Evolutionary conservation across 1,284 basidiomycete genomes (phyloP).

Genomic region (Irpex lacteus): DNA sequence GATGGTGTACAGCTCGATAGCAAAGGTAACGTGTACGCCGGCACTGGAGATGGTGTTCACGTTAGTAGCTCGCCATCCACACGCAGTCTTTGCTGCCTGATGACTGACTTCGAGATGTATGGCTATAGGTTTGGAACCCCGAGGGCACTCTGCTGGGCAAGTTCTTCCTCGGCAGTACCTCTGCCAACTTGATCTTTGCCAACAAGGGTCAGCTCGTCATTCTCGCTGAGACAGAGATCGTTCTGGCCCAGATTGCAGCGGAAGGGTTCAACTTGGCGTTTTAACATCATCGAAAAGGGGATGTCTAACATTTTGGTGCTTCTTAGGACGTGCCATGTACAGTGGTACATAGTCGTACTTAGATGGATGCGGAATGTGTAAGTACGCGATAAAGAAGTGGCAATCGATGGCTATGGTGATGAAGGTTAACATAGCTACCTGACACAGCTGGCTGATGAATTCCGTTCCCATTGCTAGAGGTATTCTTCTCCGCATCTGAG

Average conservation of each 20-base stretch:
- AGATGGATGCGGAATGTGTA: background rate
- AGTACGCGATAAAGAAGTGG: too few relatives aligned
- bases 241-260: slow-evolving; percentile 56
- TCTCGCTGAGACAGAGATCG: slow-evolving; percentile 65
- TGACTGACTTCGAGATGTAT: background rate
- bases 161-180: slow-evolving; percentile 59
- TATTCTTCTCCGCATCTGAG: too few relatives aligned
- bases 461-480: too few relatives aligned
- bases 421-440: too few relatives aligned
- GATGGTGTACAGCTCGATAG: slow-evolving; percentile 59
- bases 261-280: slow-evolving; percentile 30
- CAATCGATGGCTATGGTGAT: too few relatives aligned
- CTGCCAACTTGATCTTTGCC: slow-evolving; percentile 70
- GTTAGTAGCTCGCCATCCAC: slow-evolving; percentile 28
- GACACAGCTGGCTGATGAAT: too few relatives aligned
- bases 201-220: slow-evolving; percentile 63
- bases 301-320: background rate
- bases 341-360: background rate
- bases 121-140: slow-evolving; percentile 56
- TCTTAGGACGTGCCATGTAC: background rate
- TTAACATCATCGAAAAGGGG: slow-evolving; percentile 10
- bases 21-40: slow-evolving; percentile 67
- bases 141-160: slow-evolving; percentile 70
- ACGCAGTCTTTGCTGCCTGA: slow-evolving; percentile 1
- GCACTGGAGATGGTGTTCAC: slow-evolving; percentile 72